These are phyloP conservation scores for Lodderomyces jiufengensis DNA, from an alignment of 1,139 yeast species.

Conservation along the genomic window DNA sequence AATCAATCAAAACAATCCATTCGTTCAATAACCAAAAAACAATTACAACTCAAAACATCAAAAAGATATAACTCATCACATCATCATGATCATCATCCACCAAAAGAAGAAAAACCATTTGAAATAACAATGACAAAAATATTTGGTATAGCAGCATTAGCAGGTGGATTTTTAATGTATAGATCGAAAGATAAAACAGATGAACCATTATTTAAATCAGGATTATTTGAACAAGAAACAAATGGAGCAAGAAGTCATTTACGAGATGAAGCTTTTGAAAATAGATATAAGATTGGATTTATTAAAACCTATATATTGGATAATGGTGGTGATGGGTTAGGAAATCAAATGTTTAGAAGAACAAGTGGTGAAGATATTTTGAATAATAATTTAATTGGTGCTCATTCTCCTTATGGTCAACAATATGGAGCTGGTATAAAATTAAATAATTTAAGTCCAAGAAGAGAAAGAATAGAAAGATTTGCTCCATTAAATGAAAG, in stretches of 20 bases:
- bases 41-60: conserved; percentile 6
- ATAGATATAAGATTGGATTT: conserved; percentile 41
- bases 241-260: conserved; percentile 34
- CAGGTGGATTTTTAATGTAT: conserved; percentile 39
- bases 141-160: conserved; percentile 28
- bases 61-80: conserved; percentile 32
- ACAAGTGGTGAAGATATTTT: conserved; percentile 29
- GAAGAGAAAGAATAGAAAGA: conserved; percentile 40
- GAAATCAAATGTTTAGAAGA: conserved; percentile 35
- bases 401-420: conserved; percentile 41
- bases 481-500: conserved; percentile 33
- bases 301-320: conserved; percentile 43
- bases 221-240: conserved; percentile 32
- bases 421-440: conserved; percentile 49
- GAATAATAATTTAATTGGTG: conserved; percentile 37
- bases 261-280: conserved; percentile 38
- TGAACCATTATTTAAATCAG: conserved; percentile 38
- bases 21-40: conserved; percentile 11
- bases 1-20: conserved; percentile 6
- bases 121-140: conserved; percentile 19
- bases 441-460: conserved; percentile 44
- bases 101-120: conserved; percentile 24
- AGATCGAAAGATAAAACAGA: conserved; percentile 33
- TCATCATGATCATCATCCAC: conserved; percentile 20
- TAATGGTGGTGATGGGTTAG: conserved; percentile 43